These are phyloP conservation scores for Zancudomyces culisetae DNA, from an alignment of 371 early-diverging fungal species.

Conservation along the genomic window DNA sequence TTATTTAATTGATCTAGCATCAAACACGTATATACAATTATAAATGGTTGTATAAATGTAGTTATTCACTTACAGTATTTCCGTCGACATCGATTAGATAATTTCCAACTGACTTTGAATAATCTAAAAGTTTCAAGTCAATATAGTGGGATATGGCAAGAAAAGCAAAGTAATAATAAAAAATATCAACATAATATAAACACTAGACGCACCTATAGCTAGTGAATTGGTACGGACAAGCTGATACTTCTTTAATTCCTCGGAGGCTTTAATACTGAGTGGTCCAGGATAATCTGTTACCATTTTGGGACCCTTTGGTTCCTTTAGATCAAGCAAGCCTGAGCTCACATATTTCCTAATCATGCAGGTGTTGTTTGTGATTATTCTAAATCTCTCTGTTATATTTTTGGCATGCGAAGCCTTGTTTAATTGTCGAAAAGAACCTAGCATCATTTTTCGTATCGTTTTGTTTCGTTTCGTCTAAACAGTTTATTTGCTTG, in stretches of 20 bases:
- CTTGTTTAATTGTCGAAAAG: too few relatives aligned
- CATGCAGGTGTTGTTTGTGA: too few relatives aligned
- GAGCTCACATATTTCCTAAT: background rate
- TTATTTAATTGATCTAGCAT: too few relatives aligned
- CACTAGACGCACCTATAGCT: background rate
- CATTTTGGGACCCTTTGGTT: background rate
- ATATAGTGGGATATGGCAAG: background rate
- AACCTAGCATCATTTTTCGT: too few relatives aligned
- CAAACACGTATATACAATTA: too few relatives aligned
- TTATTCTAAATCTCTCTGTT: too few relatives aligned
- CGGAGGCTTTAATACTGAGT: too few relatives aligned
- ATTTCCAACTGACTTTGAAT: conserved; percentile 45
- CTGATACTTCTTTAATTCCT: background rate
- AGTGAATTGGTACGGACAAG: background rate
- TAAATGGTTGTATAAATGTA: too few relatives aligned
- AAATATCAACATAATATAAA: too few relatives aligned
- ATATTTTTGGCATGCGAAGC: too few relatives aligned
- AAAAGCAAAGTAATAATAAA: background rate
- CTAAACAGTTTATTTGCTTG: too few relatives aligned
- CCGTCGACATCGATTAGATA: conserved; percentile 59
- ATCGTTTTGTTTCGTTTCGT: too few relatives aligned
- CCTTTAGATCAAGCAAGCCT: background rate
- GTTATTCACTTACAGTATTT: conserved; percentile 22
- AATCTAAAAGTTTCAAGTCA: conserved; percentile 18
- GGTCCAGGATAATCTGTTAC: background rate